These are phyloP conservation scores for Exophiala bonariae DNA, from an alignment of 2,329 filamentous ascomycete species.

Conservation along the genomic window DNA sequence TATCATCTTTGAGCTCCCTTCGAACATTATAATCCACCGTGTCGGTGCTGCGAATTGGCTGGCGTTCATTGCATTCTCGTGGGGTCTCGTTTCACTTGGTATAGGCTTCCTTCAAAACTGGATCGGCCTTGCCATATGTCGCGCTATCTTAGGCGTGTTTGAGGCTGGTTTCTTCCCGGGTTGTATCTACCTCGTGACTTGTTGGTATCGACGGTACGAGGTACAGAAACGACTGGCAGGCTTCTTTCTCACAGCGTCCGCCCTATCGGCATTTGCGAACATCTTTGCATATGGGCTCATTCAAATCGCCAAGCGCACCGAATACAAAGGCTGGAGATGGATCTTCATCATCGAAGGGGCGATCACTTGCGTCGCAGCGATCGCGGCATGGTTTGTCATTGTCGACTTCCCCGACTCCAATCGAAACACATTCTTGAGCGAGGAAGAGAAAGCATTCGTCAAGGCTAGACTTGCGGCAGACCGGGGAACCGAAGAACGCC, in stretches of 20 bases:
- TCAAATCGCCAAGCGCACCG: conserved; percentile 55
- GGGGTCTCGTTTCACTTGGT: conserved; percentile 36
- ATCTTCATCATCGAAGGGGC: conserved; percentile 68
- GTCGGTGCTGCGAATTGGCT: conserved; percentile 17
- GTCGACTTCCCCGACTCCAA: conserved; percentile 66
- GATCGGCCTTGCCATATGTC: conserved; percentile 26
- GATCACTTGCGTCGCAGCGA: conserved; percentile 59
- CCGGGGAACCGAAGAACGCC: conserved; percentile 56
- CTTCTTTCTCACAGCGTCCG: conserved; percentile 33
- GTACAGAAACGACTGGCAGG: conserved; percentile 36
- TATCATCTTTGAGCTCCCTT: conserved; percentile 66
- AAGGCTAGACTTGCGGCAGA: conserved; percentile 59
- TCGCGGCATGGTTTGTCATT: conserved; percentile 68
- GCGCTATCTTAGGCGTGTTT: conserved; percentile 32
- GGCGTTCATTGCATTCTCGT: conserved; percentile 6
- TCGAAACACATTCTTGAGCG: conserved; percentile 58
- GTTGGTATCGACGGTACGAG: conserved; percentile 52
- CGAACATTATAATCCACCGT: conserved; percentile 44
- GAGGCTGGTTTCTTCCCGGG: conserved; percentile 45
- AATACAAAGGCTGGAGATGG: conserved; percentile 64
- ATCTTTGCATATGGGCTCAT: conserved; percentile 69
- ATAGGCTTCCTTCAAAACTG: conserved; percentile 32
- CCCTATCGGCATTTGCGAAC: conserved; percentile 56
- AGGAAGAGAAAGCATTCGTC: conserved; percentile 56
- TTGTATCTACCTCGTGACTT: conserved; percentile 47